Base-by-base conservation (phyloP, 2,329 filamentous ascomycete species). In the Ceratocystis harringtonii region DNA sequence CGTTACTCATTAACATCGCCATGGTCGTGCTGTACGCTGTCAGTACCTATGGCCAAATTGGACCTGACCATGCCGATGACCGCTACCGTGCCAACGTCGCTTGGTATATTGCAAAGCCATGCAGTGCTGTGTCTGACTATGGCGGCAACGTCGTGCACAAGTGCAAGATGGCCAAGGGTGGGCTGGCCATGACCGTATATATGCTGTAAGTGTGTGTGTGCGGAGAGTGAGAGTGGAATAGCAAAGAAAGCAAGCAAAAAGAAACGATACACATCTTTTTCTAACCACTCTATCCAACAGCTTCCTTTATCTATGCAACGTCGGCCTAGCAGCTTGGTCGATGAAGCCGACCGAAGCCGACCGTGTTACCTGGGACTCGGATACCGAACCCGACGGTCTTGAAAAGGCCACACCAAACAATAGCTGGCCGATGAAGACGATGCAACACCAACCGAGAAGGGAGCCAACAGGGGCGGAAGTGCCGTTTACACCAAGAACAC, bases 71-170 rank as follows among this genome's bases (percentile, higher is more conserved):
- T 71, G 82, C 82, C 69, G 88, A 92, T 73, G 75, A 82, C 5
- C 73, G 78, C 55, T 81, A 85, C 70, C 81, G 81, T 4, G 84
- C 85, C 70, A 78, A 79, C 30, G 79, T 83, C 30, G 81, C 87
- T 5, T 92, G 89, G 89, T 92, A 91, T 73, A 83, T 92, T 70
- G 81, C 81, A 64, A 84, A 87, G 73, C 83, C 82, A 68, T 92
- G 89, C 75, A 65, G 63, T 55, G 66, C 36, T 1, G 66, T 67
- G 17, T 32, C 44, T 8, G 60, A 28, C 12, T 65, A 67, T 45
- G 66, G 66, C 36, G 77, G 75, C 64, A 75, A 74, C 62, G 80
- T 81, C 32, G 77, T 81, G 61, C 75, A 79, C 65, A 84, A 82
- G 70, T 92, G 89, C 73, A 75, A 79, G 71, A 80, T 88, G 72